Conservation (phyloP, 768 basidiomycete genomes). For the Mrakia hoshinonis region DNA sequence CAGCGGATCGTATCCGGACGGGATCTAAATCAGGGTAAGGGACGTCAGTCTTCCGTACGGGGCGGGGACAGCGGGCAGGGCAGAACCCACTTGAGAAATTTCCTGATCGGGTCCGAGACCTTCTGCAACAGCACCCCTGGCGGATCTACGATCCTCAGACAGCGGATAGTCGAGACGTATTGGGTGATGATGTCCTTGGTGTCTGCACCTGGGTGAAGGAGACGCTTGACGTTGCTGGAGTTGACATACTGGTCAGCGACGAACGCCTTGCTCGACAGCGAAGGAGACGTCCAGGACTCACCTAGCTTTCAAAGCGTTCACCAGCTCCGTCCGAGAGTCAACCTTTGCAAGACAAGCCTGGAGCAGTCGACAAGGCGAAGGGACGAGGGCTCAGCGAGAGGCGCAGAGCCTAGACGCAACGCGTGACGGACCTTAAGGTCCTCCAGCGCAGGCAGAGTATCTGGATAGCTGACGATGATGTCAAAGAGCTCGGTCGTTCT, state of each 20-base stretch:
- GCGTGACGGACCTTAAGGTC: constrained; percentile 61
- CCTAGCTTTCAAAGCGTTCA: constrained; percentile 70
- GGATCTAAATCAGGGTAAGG: constrained; percentile 46
- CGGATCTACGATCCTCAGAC: constrained; percentile 80
- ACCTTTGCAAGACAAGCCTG: constrained; percentile 42
- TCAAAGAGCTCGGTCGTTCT: constrained; percentile 73
- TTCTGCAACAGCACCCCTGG: constrained; percentile 86
- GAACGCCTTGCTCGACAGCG: not conserved
- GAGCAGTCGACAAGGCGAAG: constrained; percentile 13
- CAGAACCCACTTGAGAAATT: constrained; percentile 63
- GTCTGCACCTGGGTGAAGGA: constrained; percentile 91
- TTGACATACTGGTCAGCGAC: not conserved
- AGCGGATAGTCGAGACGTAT: constrained; percentile 88
- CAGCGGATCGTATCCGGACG: constrained; percentile 87
- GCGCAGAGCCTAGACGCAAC: too few species aligned
- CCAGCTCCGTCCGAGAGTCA: constrained; percentile 58
- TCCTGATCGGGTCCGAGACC: constrained; percentile 83
- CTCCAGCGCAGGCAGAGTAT: constrained; percentile 70
- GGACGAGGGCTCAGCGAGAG: not conserved
- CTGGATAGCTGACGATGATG: constrained; percentile 89
- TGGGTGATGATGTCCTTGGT: constrained; percentile 80
- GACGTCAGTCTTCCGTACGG: not conserved
- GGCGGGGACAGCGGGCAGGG: not conserved
- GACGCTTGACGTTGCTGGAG: constrained; percentile 68
- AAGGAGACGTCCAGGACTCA: constrained; percentile 42